These are phyloP conservation scores for Cornus controversa DNA, from an alignment of 148 eudicot genomes.

Conservation along the genomic window DNA sequence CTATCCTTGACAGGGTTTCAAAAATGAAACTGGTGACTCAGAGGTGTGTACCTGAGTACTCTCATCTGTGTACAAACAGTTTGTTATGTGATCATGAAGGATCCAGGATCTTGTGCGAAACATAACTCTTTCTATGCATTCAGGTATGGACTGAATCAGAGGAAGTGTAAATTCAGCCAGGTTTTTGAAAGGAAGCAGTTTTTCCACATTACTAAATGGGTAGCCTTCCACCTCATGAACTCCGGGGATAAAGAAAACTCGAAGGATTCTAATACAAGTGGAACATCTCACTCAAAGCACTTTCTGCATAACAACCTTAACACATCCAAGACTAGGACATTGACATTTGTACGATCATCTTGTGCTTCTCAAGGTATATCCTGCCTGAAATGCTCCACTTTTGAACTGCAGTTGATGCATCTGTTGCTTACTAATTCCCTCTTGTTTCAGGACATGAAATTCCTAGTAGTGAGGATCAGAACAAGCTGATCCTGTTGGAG, in stretches of 20 bases:
- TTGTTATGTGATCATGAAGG: neutral
- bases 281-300: neutral
- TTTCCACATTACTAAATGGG: neutral
- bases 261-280: neutral
- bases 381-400: neutral
- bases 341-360: neutral
- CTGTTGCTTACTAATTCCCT: neutral
- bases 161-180: neutral
- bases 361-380: slow-evolving; percentile 2
- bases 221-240: neutral
- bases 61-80: neutral
- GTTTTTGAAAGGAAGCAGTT: neutral
- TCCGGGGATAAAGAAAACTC: neutral
- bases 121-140: neutral
- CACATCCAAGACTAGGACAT: too few relatives aligned
- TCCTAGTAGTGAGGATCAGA: neutral
- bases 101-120: neutral
- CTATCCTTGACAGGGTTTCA: slow-evolving; percentile 3
- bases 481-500: neutral
- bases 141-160: slow-evolving; percentile 11
- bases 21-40: neutral
- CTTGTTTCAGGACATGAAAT: slow-evolving; percentile 4
- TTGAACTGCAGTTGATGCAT: neutral
- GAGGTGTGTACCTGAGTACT: neutral
- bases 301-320: too few relatives aligned